A percentile compares a stretch with the other conserved stretches of the same genome.
phyloP scores from a whole-genome alignment of 1,284 basidiomycete species.

The Anthracocystis panici-leucophaei region DNA sequence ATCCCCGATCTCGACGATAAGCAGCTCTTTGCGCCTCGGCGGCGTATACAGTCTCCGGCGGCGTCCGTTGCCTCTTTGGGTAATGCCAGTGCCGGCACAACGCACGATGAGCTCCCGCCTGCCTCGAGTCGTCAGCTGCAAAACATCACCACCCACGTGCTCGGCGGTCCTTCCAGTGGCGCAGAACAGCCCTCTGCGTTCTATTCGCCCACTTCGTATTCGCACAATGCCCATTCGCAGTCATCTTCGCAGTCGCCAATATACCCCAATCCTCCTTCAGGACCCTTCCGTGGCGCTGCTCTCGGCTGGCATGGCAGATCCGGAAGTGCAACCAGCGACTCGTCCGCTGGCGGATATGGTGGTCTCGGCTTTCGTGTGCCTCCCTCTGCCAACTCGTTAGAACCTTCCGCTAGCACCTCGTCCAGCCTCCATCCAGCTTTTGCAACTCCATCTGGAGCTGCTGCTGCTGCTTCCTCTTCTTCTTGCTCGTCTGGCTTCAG shows the following conservation, averaged over 20 bases:
- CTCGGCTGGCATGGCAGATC: constrained; percentile 49
- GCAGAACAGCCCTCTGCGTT: constrained; percentile 11
- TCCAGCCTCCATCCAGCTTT: constrained; percentile 19
- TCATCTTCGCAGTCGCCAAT: constrained; percentile 28
- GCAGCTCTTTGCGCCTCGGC: constrained; percentile 45
- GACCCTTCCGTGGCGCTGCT: constrained; percentile 52
- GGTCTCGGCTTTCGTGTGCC: constrained; percentile 39
- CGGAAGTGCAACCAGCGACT: constrained; percentile 50
- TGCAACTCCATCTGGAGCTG: background rate
- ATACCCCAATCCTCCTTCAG: constrained; percentile 30
- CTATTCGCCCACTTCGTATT: constrained; percentile 18
- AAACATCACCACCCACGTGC: constrained; percentile 29
- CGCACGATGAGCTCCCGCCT: constrained; percentile 32
- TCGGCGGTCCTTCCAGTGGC: constrained; percentile 11
- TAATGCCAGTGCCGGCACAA: constrained; percentile 15
- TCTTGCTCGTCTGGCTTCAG: constrained; percentile 33
- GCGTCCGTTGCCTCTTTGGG: constrained; percentile 24
- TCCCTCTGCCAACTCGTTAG: constrained; percentile 10
- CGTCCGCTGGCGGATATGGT: constrained; percentile 45
- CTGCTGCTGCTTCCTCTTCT: constrained; percentile 10
- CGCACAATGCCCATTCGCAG: constrained; percentile 13
- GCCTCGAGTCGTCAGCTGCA: constrained; percentile 47
- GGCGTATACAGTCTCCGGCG: constrained; percentile 31
- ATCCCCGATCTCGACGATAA: constrained; percentile 67
- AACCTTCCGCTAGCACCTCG: constrained; percentile 12